These are phyloP conservation scores for Pholiota conissans DNA, from an alignment of 768 basidiomycete species.

Conservation along the genomic window DNA sequence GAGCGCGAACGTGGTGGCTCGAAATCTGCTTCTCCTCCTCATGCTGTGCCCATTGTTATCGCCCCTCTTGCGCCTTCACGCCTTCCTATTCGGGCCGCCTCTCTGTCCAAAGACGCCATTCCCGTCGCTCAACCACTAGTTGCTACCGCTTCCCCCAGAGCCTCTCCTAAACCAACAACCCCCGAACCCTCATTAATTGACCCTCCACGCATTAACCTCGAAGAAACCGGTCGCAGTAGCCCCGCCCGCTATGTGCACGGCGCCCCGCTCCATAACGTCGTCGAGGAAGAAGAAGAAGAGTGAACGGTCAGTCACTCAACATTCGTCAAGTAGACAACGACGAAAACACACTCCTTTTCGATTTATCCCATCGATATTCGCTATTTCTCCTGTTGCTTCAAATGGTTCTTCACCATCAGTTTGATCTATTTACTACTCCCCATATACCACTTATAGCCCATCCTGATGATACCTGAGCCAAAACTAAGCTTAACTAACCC, in stretches of 20 bases:
- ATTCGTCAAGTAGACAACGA: neutral
- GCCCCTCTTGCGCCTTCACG: conserved; percentile 38
- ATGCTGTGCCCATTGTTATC: conserved; percentile 23
- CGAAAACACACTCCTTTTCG: neutral
- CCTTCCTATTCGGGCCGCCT: conserved; percentile 37
- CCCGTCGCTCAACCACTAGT: conserved; percentile 24
- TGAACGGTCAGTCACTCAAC: neutral
- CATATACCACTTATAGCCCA: conserved; percentile 11
- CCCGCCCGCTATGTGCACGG: conserved; percentile 80
- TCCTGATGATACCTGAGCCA: conserved; percentile 9
- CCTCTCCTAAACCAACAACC: conserved; percentile 23
- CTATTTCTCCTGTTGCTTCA: neutral
- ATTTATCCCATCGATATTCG: neutral
- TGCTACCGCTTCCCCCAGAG: conserved; percentile 25
- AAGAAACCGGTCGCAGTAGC: conserved; percentile 58
- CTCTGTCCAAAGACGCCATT: conserved; percentile 18
- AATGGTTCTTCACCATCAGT: neutral
- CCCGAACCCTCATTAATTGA: conserved; percentile 31
- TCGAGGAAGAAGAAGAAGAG: conserved; percentile 82
- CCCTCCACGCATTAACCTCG: conserved; percentile 31
- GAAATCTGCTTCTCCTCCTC: conserved; percentile 20
- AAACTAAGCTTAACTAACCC: neutral
- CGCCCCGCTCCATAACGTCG: conserved; percentile 81
- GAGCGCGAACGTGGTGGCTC: conserved; percentile 58
- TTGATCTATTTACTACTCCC: neutral